Conservation (phyloP, 495 filamentous ascomycete species). For the Parathielavia hyrcaniae region DNA sequence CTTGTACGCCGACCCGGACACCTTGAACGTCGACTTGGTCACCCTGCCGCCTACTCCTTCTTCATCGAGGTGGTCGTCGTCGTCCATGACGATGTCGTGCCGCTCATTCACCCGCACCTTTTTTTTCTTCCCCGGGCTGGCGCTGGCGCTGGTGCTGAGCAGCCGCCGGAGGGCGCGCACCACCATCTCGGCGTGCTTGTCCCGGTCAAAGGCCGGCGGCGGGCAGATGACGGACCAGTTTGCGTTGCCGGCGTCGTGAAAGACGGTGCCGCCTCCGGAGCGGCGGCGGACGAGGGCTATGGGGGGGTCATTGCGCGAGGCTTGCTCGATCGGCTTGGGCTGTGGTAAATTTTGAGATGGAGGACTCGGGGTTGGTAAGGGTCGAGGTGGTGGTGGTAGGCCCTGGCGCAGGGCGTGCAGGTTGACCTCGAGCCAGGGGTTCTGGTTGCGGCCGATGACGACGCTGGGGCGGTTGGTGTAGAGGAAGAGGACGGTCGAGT, state of each 20-base stretch:
- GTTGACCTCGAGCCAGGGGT: conserved; percentile 91
- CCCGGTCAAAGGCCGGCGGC: conserved; percentile 62
- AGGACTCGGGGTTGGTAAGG: background rate
- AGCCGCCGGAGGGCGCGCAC: conserved; percentile 62
- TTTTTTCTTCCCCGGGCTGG: conserved; percentile 7
- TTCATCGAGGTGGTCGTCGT: conserved; percentile 28
- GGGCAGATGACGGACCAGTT: conserved; percentile 92
- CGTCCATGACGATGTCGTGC: conserved; percentile 83
- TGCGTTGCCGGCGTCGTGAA: conserved; percentile 84
- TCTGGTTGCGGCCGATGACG: conserved; percentile 92
- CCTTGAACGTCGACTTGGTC: conserved; percentile 71
- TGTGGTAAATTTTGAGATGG: background rate
- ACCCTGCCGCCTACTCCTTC: too few species aligned
- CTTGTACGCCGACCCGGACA: conserved; percentile 92
- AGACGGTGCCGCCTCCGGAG: conserved; percentile 87
- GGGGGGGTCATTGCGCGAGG: background rate
- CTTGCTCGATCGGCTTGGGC: too few species aligned
- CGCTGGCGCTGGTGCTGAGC: conserved; percentile 40
- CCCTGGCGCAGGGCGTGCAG: conserved; percentile 48
- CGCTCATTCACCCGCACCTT: conserved; percentile 67
- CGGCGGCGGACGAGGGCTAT: conserved; percentile 69
- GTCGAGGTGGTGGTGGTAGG: background rate
- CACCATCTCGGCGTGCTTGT: conserved; percentile 88
- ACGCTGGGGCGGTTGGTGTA: conserved; percentile 83
- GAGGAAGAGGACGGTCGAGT: conserved; percentile 73